Evolutionary conservation across 1,139 yeast species (phyloP), one percentile per base, ranked within the genome.

Genomic region (Saccharomycopsis crataegensis): DNA sequence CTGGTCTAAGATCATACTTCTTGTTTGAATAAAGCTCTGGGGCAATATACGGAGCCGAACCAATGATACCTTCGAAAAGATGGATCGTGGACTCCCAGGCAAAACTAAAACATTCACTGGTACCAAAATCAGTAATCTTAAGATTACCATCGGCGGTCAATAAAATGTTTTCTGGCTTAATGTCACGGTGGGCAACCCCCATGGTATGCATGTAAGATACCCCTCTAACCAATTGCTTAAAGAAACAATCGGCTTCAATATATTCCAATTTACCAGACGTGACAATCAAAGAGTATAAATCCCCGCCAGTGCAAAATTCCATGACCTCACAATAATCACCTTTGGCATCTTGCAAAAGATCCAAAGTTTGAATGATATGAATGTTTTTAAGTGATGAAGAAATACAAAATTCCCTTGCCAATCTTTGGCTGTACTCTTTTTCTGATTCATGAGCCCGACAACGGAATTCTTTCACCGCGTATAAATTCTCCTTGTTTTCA

Each of bases 271-370:
- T 73, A 6, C 69, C 67, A 3, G 60, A 52, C 32, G 56, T 56
- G 17, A 58, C 55, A 49, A 78, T 70, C 38, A 77, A 64, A 2
- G 80, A 67, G 61, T 77, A 85, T 42, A 86, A 69, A 66, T 86
- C 90, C 41, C 94, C 93, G 51, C 88, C 84, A 1, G 83, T 78
- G 54, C 89, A 81, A 62, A 80, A 83, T 63, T 83, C 89, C 89
- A 85, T 80, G n/a, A 86, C 85, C 64, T 83, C 89, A 46, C 83
- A 78, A 61, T 86, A 81, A 59, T 84, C 81, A 59, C 80, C 73
- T 22, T 70, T 63, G 3, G 69, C 63, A 58, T 75, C 75, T 51
- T 76, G 76, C 83, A 84, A 78, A 53, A 88, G 70, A 65, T 87
- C 95, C 40, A 83, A 73, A 2, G 89, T 80, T 58, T 78, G 77